Conservation (phyloP, 148 eudicot species). For the Diospyros lotus region DNA sequence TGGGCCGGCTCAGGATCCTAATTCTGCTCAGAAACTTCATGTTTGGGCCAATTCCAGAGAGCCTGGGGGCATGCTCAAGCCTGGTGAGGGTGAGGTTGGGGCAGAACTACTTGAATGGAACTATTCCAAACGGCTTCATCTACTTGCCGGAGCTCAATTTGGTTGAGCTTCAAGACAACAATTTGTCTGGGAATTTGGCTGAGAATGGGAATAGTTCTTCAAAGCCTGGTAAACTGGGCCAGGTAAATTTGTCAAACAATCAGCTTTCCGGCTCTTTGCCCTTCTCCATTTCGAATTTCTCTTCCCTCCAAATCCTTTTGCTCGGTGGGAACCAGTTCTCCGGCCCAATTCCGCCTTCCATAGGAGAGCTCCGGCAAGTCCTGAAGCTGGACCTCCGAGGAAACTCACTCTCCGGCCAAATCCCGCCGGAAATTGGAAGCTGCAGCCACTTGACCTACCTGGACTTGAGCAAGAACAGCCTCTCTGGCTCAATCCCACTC, state of each 20-base stretch:
- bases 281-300: slow-evolving; percentile 59
- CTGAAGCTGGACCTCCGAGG: slow-evolving; percentile 59
- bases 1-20: slow-evolving; percentile 47
- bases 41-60: slow-evolving; percentile 74
- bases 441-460: slow-evolving; percentile 68
- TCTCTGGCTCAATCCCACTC: slow-evolving; percentile 70
- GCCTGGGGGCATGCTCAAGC: slow-evolving; percentile 59
- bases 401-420: slow-evolving; percentile 56
- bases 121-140: slow-evolving; percentile 70
- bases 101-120: slow-evolving; percentile 86
- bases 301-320: slow-evolving; percentile 59
- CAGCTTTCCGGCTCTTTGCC: slow-evolving; percentile 67
- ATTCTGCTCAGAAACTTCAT: slow-evolving; percentile 75
- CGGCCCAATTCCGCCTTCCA: slow-evolving; percentile 69
- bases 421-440: slow-evolving; percentile 61
- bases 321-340: slow-evolving; percentile 65
- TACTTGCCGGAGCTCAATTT: slow-evolving; percentile 79
- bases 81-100: slow-evolving; percentile 76
- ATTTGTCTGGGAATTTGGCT: slow-evolving; percentile 59
- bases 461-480: slow-evolving; percentile 85
- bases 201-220: slow-evolving; percentile 38
- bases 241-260: slow-evolving; percentile 71
- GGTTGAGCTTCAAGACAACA: slow-evolving; percentile 71
- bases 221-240: slow-evolving; percentile 46
- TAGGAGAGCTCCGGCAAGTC: slow-evolving; percentile 58